Base-by-base conservation (phyloP, 2,329 filamentous ascomycete genomes). In the Raffaelea arxii region DNA sequence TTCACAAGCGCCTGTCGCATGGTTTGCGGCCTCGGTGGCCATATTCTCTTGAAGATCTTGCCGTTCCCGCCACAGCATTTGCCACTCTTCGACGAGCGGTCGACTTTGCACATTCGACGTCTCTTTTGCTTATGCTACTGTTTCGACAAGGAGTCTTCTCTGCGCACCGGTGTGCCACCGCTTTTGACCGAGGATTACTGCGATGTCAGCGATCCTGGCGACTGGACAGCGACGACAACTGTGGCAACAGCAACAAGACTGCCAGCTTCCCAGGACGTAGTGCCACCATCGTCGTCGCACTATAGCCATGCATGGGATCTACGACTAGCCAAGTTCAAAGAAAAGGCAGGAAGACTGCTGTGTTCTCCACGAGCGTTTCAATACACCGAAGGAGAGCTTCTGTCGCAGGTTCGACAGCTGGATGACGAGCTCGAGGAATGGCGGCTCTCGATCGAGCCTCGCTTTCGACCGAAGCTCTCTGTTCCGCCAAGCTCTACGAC, bases 401-500 rank as follows among this genome's bases (percentile, higher is more conserved):
- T 40, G 38, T 25, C 22, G 21, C 38, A 40, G 21, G 38, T 40
- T 4, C 38, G 38, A 3, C 38, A 40, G 38, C 38, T 40, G 6
- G 38, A 40, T 16, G 38, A 24, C 38, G 38, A 40, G 38, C 38
- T 40, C 38, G 38, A 40, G 18, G 38, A 40, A 40, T 40, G 38
- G 38, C 38, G 38, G 21, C 19, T 40, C 21, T 40, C 38, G 3
- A 24, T 40, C 38, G 38, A 40, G 21, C 38, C 19, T 21, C 38
- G 38, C 38, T 40, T 24, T 16, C 38, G 38, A 12, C 38, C 38
- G 6, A 24, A 24, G 21, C 38, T 40, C 6, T 4, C 38, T 24
- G 38, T 40, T 14, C 38, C 38, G n/a, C 21, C 38, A 4, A 40
- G 21, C 38, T 40, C 38, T 6, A 30, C 27, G 27, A 30, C 27